Evolutionary conservation across 176 grass and related monocot species (phyloP).

Genomic region (Triticum dicoccoides): DNA sequence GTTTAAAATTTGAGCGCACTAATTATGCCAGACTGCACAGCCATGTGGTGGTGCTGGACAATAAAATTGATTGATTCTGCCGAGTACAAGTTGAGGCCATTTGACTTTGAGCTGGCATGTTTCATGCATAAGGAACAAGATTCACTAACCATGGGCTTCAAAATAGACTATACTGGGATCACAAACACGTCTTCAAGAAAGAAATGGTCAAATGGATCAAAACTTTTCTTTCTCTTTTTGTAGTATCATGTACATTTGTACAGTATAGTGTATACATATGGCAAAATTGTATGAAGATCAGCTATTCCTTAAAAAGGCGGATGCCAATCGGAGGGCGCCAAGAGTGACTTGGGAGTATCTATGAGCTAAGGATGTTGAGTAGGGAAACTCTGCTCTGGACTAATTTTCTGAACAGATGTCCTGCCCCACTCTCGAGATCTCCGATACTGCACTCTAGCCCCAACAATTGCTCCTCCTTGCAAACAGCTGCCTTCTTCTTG

Average conservation of each 20-base stretch:
- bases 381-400: background rate
- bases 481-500: background rate
- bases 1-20: too few species aligned
- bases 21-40: too few species aligned
- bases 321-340: background rate
- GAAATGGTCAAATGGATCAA: too few species aligned
- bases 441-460: background rate
- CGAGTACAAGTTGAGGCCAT: too few species aligned
- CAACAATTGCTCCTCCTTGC: slow-evolving; percentile 9
- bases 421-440: background rate
- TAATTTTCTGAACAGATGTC: background rate
- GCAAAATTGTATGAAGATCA: too few species aligned
- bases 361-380: background rate
- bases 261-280: too few species aligned
- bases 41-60: too few species aligned
- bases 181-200: background rate
- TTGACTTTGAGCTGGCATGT: background rate
- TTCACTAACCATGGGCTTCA: background rate
- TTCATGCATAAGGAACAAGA: background rate
- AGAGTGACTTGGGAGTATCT: background rate
- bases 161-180: background rate
- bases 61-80: too few species aligned
- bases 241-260: too few species aligned
- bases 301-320: background rate
- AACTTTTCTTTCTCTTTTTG: too few species aligned